Base-by-base conservation (phyloP, 257 asterid genomes). In the Nicotiana tabacum region DNA sequence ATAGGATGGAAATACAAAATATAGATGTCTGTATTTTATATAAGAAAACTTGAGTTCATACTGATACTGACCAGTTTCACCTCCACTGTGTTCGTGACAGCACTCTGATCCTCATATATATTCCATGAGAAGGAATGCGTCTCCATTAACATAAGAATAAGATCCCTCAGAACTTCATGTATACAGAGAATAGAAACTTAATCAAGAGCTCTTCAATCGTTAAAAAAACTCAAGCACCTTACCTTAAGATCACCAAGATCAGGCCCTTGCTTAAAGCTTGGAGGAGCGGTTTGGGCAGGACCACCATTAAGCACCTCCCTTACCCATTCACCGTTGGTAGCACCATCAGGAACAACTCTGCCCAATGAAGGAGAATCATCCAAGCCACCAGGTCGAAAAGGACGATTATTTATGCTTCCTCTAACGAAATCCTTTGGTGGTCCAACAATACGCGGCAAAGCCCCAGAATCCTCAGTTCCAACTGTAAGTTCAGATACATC, bases 321-420 rank as follows among this genome's bases (percentile, higher is more conserved):
- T 60, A 89, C 97, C 99, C 99, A 96, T 72, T 86, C 94, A 85
- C 98, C 99, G 62, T 88, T 90, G 85, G 90, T 89, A 83, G 98
- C 96, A 85, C 93, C 97, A 43, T 90, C 93, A 39, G 99, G 98
- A 84, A 92, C 76, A 51, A 83, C 83, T 87, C 94, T 94, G 35
- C 91, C 94, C 82, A 91, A 9, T 13, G 83, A 79, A 84, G 89
- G 90, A 65, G 91, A 83, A 82, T 85, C 88, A 77, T 88, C 97
- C 82, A 94, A 88, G 81, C 99, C 99, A 58, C 99, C 98, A 9
- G 98, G 98, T 81, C 91, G 93, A 83, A 96, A 96, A 85, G 99
- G 99, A 81, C 97, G 97, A 67, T 83, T 96, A 82, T 85, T 91
- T 82, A 96, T 88, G 85, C 98, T 94, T 89, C 99, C 99, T 86